phyloP scores from a whole-genome alignment of 345 rosid genomes.

The Eucalyptus leucophloia region DNA sequence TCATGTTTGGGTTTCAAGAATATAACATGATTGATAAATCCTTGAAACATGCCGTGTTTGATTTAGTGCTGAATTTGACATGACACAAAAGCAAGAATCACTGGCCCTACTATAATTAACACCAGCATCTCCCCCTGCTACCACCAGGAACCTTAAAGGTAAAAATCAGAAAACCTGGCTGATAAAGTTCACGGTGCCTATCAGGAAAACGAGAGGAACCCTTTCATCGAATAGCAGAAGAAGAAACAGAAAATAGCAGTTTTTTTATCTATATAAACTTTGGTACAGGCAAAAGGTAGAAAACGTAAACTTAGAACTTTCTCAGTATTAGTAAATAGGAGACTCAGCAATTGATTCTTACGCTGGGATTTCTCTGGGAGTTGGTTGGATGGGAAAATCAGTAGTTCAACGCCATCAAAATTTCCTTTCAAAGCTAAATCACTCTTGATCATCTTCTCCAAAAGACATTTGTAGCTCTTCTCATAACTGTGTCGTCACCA shows the following conservation, averaged over 20 bases:
- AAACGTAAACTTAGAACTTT: neutral
- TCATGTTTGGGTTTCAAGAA: neutral
- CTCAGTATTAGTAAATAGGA: neutral
- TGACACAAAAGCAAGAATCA: neutral
- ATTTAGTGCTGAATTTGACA: neutral
- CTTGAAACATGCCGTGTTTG: neutral
- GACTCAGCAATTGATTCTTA: constrained; percentile 22
- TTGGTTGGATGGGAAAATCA: constrained; percentile 80
- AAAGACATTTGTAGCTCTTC: constrained; percentile 58
- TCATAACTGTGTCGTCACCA: constrained; percentile 49
- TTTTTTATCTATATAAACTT: neutral
- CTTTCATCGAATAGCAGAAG: neutral
- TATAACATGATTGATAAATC: neutral
- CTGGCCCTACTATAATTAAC: neutral
- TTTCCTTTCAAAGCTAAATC: constrained; percentile 85
- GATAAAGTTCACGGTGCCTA: neutral
- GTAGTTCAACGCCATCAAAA: constrained; percentile 61
- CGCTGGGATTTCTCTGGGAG: constrained; percentile 84
- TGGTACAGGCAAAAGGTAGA: neutral
- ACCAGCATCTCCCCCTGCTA: neutral
- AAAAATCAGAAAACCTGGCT: neutral
- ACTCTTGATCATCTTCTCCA: constrained; percentile 68
- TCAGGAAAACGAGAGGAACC: neutral
- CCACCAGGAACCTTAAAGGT: neutral
- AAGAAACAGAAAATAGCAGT: neutral